Conservation (phyloP, 495 filamentous ascomycete species). For the Penicillium arizonense region DNA sequence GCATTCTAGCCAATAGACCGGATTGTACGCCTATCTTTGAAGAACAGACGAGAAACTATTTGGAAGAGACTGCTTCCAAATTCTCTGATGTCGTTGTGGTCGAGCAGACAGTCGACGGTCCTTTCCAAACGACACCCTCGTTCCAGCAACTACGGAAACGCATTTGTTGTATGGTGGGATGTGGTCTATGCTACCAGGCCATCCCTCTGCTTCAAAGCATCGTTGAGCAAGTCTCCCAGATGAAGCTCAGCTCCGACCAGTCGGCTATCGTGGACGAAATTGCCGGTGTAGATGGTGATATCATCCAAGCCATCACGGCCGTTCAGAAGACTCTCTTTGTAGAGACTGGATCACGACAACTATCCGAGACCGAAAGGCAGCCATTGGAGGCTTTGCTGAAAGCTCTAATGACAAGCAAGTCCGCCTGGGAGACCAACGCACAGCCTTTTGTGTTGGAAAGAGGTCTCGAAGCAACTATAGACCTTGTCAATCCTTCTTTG, state of each 20-base stretch:
- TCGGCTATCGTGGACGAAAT: slow-evolving; percentile 13
- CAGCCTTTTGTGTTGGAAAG: slow-evolving; percentile 9
- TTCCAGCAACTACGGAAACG: slow-evolving; percentile 4
- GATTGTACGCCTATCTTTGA: slow-evolving; percentile 22
- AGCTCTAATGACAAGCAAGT: slow-evolving; percentile 1
- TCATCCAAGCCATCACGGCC: slow-evolving; percentile 41
- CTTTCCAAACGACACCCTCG: neutral
- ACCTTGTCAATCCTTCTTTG: slow-evolving; percentile 1
- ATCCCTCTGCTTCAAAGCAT: slow-evolving; percentile 11
- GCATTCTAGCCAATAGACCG: slow-evolving; percentile 13
- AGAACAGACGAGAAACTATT: slow-evolving; percentile 10
- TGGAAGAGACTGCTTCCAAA: neutral
- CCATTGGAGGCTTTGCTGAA: slow-evolving; percentile 6
- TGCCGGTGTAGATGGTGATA: slow-evolving; percentile 34
- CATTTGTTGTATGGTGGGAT: slow-evolving; percentile 29
- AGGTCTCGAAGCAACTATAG: slow-evolving; percentile 8
- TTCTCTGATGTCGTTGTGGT: slow-evolving; percentile 3
- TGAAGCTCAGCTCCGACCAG: neutral
- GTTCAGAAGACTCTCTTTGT: slow-evolving; percentile 36
- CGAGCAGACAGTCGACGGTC: slow-evolving; percentile 4
- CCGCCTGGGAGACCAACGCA: neutral
- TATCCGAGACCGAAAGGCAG: slow-evolving; percentile 3
- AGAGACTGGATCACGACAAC: slow-evolving; percentile 9
- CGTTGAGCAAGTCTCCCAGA: slow-evolving; percentile 7
- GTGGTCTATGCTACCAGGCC: slow-evolving; percentile 14